Evolutionary conservation across 129 eudicot species (phyloP).

Genomic region (Escallonia rubra): DNA sequence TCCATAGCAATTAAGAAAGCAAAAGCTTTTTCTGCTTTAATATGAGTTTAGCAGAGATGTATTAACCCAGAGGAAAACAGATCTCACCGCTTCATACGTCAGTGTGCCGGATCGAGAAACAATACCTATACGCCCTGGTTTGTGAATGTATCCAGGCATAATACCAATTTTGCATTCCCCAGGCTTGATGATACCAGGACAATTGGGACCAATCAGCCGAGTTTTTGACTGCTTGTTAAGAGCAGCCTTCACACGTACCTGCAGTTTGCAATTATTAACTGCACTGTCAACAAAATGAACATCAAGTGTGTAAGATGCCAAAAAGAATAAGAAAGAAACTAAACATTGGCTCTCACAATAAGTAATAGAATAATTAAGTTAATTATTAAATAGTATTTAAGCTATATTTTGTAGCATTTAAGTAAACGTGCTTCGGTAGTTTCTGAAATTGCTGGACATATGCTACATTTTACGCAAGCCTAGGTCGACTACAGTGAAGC

Average conservation of each 20-base stretch:
- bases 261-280: conserved; percentile 10
- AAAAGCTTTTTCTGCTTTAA: no score
- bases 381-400: no score
- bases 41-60: neutral
- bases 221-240: conserved; percentile 85
- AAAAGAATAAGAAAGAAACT: neutral
- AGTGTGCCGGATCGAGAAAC: conserved; percentile 96
- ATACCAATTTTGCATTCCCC: conserved; percentile 99
- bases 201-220: conserved; percentile 92
- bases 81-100: conserved; percentile 97
- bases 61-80: neutral
- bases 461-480: no score
- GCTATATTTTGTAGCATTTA: no score
- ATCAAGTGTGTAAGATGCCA: neutral
- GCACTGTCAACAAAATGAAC: neutral
- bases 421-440: no score
- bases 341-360: neutral
- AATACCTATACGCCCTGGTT: conserved; percentile 98
- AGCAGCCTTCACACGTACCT: conserved; percentile 98
- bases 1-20: no score
- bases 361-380: no score
- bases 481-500: no score
- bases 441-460: no score
- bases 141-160: conserved; percentile 99
- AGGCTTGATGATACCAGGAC: conserved; percentile 98